Evolutionary conservation across 192 early-diverging fungal species (phyloP).

Genomic region (Linderina pennispora): DNA sequence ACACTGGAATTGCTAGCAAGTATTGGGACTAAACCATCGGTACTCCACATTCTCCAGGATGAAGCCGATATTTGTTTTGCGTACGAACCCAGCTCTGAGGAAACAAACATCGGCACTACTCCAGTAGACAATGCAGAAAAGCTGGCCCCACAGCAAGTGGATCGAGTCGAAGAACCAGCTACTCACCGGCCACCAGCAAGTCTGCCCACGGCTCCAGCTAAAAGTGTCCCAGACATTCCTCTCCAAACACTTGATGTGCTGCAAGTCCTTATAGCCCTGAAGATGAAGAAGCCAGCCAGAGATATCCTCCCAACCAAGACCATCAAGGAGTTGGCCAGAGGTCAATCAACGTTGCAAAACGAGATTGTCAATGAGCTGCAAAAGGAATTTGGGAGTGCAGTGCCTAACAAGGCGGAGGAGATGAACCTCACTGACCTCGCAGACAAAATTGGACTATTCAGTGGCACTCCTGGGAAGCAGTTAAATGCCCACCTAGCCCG

Average conservation of each 20-base stretch:
- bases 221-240: too few species aligned
- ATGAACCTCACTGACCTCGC: conserved; percentile 75
- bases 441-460: conserved; percentile 57
- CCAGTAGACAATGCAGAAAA: neutral
- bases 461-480: conserved; percentile 73
- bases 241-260: too few species aligned
- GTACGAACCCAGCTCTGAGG: too few species aligned
- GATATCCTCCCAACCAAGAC: too few species aligned
- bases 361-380: too few species aligned
- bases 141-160: conserved; percentile 38
- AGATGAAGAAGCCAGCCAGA: too few species aligned
- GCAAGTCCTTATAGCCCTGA: too few species aligned
- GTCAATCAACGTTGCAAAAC: too few species aligned
- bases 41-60: too few species aligned
- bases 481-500: conserved; percentile 61
- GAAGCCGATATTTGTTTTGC: neutral
- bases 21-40: neutral
- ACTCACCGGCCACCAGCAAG: too few species aligned
- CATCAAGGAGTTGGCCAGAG: too few species aligned
- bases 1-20: conserved; percentile 55
- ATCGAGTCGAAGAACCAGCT: conserved; percentile 69
- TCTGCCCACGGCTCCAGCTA: too few species aligned
- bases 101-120: neutral
- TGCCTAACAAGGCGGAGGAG: conserved; percentile 85
- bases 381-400: conserved; percentile 73